Percentiles rank a stretch among this genome's conserved stretches.
Conservation (phyloP, 2,329 filamentous ascomycete genomes). For the Alternaria tenuissima region DNA sequence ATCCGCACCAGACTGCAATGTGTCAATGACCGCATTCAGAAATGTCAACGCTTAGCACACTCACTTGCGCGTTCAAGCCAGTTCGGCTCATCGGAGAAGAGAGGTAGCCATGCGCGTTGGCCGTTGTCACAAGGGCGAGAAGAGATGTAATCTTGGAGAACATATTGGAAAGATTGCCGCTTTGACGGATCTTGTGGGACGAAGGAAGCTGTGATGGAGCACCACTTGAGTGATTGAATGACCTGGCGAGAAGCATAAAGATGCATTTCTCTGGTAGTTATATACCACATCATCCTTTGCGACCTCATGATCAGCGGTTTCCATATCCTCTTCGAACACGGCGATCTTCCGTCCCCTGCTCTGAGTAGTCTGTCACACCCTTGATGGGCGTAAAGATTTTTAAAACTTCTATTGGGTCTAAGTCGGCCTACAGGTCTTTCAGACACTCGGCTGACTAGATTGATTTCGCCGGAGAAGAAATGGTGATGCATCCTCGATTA, state of each 20-base stretch:
- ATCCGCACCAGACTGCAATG: slow-evolving; percentile 32
- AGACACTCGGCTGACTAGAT: not conserved
- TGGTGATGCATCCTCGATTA: not conserved
- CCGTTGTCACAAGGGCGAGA: slow-evolving; percentile 29
- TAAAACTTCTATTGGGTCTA: slow-evolving; percentile 7
- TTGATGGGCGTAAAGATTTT: not conserved
- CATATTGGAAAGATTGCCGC: slow-evolving; percentile 21
- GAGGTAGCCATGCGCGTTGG: slow-evolving; percentile 45
- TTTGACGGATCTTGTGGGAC: not conserved
- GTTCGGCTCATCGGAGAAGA: slow-evolving; percentile 46
- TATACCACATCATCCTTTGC: not conserved
- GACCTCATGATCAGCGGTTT: not conserved
- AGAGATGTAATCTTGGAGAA: slow-evolving; percentile 22
- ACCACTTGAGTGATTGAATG: not conserved
- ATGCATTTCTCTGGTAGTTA: not conserved
- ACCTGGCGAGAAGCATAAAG: not conserved
- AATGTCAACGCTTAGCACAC: not conserved
- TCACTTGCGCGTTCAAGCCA: slow-evolving; percentile 42
- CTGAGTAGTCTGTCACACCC: not conserved
- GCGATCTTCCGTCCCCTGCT: not conserved
- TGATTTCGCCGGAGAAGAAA: not conserved
- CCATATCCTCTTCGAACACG: not conserved
- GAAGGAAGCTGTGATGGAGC: not conserved
- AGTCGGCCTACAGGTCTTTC: slow-evolving; percentile 5
- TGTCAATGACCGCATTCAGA: not conserved